Evolutionary conservation across 2,329 filamentous ascomycete genomes (phyloP), one percentile per base, ranked within the genome.

Genomic region (Apiospora arundinis): DNA sequence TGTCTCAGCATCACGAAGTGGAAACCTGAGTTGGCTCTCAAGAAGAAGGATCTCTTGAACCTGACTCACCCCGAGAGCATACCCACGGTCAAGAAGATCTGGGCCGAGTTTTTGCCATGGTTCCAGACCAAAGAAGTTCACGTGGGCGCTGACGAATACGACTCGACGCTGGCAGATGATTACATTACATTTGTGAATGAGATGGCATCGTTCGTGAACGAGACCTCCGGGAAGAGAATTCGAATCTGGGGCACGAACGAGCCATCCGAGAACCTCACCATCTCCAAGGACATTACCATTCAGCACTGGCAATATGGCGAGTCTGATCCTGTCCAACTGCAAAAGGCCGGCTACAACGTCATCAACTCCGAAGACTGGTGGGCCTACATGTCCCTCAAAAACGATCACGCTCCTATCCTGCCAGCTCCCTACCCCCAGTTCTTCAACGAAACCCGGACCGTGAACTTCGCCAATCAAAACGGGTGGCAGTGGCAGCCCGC

Each of bases 381-480:
- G 87, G 85, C 84, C 0, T 89, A 89, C 73, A 86, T 88, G 82
- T 84, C 83, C 6, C 74, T 89, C 69, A 89, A 89, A 72, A 89
- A 87, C 72, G 83, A 86, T 72, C 84, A 86, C 73, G 83, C 76
- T 68, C 85, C 84, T 1, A 85, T 85, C 46, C 70, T 82, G 0
- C 85, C 85, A 0, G 83, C 83, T 0, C 80, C 81, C 4, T 86
- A 86, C 67, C 82, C 84, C 0, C 84, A 85, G 63, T 84, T 84
- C 72, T 86, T 83, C 76, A 85, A 86, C 72, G 77, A 80, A 67
- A 79, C 79, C n/a, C 80, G 84, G 0, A 79, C 84, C 0, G 72
- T 85, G 69, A 80, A 84, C 72, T 89, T 89, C 60, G 84, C 81
- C 2, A 79, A 81, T 37, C 73, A 78, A 5, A 71, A 74, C 0